Conservation (phyloP, 441 rosid genomes). For the Pelargonium australe region DNA sequence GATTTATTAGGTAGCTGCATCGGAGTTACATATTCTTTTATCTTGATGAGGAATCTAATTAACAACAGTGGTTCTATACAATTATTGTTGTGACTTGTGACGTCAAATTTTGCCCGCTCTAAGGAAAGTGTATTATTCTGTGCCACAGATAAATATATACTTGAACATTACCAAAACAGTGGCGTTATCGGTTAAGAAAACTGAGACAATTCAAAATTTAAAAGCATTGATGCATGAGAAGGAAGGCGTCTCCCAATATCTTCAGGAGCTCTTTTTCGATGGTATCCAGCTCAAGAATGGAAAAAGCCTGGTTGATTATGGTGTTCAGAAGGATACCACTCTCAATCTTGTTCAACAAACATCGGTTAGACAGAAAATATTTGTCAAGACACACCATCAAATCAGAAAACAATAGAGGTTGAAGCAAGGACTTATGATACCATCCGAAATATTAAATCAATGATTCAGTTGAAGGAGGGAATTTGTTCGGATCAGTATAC, state of each 20-base stretch:
- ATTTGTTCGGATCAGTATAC: constrained; percentile 15
- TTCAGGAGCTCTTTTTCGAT: constrained; percentile 20
- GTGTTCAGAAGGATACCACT: constrained; percentile 9
- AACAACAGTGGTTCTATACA: too few species aligned
- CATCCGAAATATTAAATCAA: constrained; percentile 20
- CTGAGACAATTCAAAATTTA: constrained; percentile 20
- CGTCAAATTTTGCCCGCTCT: not conserved
- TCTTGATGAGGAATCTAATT: too few species aligned
- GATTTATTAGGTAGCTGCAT: too few species aligned
- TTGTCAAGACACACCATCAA: constrained; percentile 22
- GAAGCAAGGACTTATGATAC: constrained; percentile 20
- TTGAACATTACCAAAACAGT: constrained; percentile 27
- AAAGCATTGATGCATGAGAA: constrained; percentile 23
- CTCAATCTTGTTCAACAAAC: constrained; percentile 17
- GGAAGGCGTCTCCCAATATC: constrained; percentile 20
- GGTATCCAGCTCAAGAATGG: constrained; percentile 19
- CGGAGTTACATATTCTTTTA: too few species aligned
- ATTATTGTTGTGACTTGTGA: too few species aligned
- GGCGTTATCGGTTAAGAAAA: constrained; percentile 13
- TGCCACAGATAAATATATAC: constrained; percentile 25
- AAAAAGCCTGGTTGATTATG: constrained; percentile 19
- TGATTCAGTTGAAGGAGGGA: constrained; percentile 24
- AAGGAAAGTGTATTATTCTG: not conserved
- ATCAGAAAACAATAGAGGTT: constrained; percentile 13
- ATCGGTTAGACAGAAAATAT: not conserved